phyloP scores from a whole-genome alignment of 805 yeast genomes.

The Cyberlindnera euphorbiiphila region DNA sequence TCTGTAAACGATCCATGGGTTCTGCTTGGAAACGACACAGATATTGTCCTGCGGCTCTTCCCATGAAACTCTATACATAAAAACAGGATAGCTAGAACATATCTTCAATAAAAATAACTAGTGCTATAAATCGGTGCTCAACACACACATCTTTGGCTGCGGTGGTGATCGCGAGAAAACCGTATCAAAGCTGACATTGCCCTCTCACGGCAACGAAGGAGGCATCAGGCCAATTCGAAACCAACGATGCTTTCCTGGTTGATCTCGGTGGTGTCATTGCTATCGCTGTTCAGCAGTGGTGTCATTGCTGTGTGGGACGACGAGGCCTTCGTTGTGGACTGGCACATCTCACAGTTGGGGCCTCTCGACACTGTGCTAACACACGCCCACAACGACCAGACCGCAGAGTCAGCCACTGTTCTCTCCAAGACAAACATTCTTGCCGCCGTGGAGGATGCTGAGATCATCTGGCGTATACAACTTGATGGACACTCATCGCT shows the following conservation, averaged over 20 bases:
- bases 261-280: neutral
- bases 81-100: too few relatives aligned
- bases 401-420: conserved; percentile 21
- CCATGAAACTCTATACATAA: too few relatives aligned
- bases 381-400: conserved; percentile 11
- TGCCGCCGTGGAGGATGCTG: conserved; percentile 36
- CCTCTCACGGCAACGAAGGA: too few relatives aligned
- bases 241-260: conserved; percentile 3
- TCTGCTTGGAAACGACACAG: conserved; percentile 21
- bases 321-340: conserved; percentile 52
- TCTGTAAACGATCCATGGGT: conserved; percentile 28
- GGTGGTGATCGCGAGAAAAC: too few relatives aligned
- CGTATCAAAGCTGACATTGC: too few relatives aligned
- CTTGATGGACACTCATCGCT: conserved; percentile 16
- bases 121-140: too few relatives aligned
- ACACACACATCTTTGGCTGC: too few relatives aligned
- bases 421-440: conserved; percentile 29
- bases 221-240: too few relatives aligned
- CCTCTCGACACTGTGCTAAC: conserved; percentile 25
- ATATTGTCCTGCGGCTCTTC: conserved; percentile 22
- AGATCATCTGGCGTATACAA: conserved; percentile 31
- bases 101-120: too few relatives aligned
- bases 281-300: conserved; percentile 21
- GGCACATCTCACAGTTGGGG: conserved; percentile 49
- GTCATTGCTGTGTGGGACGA: conserved; percentile 37